phyloP scores from a whole-genome alignment of 768 basidiomycete genomes.

The Mycena indigotica region DNA sequence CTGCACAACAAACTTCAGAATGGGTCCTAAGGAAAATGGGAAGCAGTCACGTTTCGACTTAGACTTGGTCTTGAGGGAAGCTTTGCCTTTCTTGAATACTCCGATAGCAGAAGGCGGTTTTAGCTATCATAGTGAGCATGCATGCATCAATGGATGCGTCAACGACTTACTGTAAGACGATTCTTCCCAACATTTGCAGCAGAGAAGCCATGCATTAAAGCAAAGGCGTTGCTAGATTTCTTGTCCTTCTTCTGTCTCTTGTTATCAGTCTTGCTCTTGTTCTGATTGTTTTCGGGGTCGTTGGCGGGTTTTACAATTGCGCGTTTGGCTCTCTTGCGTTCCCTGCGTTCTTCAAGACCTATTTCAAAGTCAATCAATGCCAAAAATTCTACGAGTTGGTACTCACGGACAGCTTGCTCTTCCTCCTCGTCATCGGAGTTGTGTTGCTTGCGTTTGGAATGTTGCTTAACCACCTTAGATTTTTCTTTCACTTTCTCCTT shows the following conservation, averaged over 20 bases:
- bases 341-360: conserved; percentile 70
- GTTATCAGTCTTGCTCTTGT: no score
- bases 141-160: not conserved
- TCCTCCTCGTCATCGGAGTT: conserved; percentile 33
- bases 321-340: conserved; percentile 61
- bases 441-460: conserved; percentile 7
- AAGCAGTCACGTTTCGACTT: conserved; percentile 27
- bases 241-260: conserved; percentile 20
- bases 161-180: conserved; percentile 56
- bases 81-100: conserved; percentile 67
- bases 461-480: no score
- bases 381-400: no score
- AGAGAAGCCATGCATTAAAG: conserved; percentile 68
- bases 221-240: conserved; percentile 47
- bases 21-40: not conserved
- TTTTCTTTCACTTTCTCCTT: not conserved
- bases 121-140: conserved; percentile 33
- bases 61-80: conserved; percentile 47
- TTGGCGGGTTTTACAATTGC: conserved; percentile 47
- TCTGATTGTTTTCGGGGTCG: conserved; percentile 11
- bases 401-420: conserved; percentile 41
- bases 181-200: conserved; percentile 64
- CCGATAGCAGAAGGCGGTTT: conserved; percentile 49
- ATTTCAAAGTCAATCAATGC: not conserved
- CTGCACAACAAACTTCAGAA: not conserved